Evolutionary conservation across 805 yeast species (phyloP), one percentile per base, ranked within the genome.

Genomic region (Soucietia sequanensis): DNA sequence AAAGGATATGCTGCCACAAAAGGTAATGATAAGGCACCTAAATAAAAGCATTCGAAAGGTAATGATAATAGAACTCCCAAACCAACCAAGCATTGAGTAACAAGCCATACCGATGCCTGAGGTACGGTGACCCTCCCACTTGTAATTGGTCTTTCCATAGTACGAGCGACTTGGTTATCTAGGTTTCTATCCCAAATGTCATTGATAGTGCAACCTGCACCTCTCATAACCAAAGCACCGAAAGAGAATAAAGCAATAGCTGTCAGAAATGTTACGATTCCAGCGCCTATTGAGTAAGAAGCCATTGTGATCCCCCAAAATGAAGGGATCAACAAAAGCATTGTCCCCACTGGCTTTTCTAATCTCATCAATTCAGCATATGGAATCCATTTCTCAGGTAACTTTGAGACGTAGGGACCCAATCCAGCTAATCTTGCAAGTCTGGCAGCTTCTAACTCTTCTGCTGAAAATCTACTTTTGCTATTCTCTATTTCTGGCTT

Each of bases 121-220:
- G 69, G 70, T 7, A 77, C 75, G 1, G 81, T 52, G 13, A 93
- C 89, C 43, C 90, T 69, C 0, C 95, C 91, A 23, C 95, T 78
- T 0, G 99, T 90, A 31, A 93, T 72, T n/a, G 99, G 99, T 51
- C 99, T 70, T 52, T 81, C 87, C 32, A 81, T 76, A 3, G 98
- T 91, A 44, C 99, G 75, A 6, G 84, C 83, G 3, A 93, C 99
- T 58, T 88, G 76, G 43, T 75, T 71, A 52, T 93, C 99, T 31
- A 90, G 68, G 40, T 91, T 72, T 34, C 88, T 68, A 56, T 93
- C 99, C 55, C 82, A 68, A 29, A 91, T 68, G 60, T 93, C 99
- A 56, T 93, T 93, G 36, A 93, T 81, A 0, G 96, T 90, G 58
- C 99, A 93, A 0, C 99, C 99, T 2, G 96, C 97, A 18, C 98